These are phyloP conservation scores for Dothideomycetidae sp. DNA, from an alignment of 2,329 filamentous ascomycete genomes.

Conservation along the genomic window DNA sequence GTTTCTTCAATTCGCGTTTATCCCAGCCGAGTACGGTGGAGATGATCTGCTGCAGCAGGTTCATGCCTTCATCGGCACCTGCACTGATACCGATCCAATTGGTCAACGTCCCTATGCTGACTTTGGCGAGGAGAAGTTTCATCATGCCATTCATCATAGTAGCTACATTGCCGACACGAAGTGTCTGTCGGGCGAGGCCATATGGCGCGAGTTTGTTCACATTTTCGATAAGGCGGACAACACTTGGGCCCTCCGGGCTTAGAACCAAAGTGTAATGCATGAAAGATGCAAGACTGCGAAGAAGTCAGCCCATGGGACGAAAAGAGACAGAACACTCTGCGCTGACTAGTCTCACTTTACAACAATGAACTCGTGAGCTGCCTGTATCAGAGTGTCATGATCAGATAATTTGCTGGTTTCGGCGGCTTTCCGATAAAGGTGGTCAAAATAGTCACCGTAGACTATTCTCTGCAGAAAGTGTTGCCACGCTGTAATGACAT, in stretches of 20 bases:
- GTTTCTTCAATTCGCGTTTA: slow-evolving; percentile 52
- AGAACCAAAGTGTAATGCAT: slow-evolving; percentile 59
- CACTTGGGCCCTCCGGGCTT: slow-evolving; percentile 60
- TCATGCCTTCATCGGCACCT: slow-evolving; percentile 64
- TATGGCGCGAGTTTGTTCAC: slow-evolving; percentile 58
- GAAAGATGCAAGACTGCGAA: slow-evolving; percentile 51
- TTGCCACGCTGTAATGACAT: slow-evolving; percentile 51
- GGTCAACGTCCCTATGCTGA: slow-evolving; percentile 58
- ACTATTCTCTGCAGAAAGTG: slow-evolving; percentile 52
- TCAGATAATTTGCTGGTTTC: slow-evolving; percentile 49
- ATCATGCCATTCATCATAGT: slow-evolving; percentile 69
- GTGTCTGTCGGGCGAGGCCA: slow-evolving; percentile 54
- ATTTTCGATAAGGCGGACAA: slow-evolving; percentile 56
- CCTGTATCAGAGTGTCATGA: slow-evolving; percentile 47
- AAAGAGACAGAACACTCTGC: slow-evolving; percentile 4
- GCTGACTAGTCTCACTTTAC: slow-evolving; percentile 44
- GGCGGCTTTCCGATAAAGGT: slow-evolving; percentile 47
- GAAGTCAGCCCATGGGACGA: too few species aligned
- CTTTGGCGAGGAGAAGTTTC: slow-evolving; percentile 59
- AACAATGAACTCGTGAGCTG: slow-evolving; percentile 52
- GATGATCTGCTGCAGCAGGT: slow-evolving; percentile 62
- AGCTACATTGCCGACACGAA: slow-evolving; percentile 64
- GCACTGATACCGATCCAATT: slow-evolving; percentile 66
- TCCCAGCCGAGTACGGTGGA: slow-evolving; percentile 62
- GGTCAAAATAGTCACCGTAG: slow-evolving; percentile 53